Conservation (phyloP, 768 basidiomycete genomes). For the Pleurotus sapidus region DNA sequence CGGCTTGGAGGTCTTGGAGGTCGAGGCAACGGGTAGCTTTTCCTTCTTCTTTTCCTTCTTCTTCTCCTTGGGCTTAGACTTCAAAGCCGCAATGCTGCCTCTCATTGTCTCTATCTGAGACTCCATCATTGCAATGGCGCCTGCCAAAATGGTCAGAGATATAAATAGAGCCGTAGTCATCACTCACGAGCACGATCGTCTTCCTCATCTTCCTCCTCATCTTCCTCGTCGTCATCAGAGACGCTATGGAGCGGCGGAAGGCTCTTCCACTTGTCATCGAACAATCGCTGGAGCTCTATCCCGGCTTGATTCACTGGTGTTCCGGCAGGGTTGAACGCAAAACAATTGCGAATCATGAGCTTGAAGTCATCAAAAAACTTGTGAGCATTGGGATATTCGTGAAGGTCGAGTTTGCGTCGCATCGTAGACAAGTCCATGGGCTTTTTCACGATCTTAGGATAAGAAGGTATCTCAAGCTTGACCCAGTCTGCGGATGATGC, state of each 20-base stretch:
- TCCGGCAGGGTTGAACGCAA: constrained; percentile 85
- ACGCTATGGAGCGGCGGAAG: constrained; percentile 61
- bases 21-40: constrained; percentile 54
- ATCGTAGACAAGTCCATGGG: constrained; percentile 97
- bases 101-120: constrained; percentile 78
- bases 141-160: constrained; percentile 32
- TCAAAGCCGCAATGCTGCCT: constrained; percentile 63
- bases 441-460: constrained; percentile 85
- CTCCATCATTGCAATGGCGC: constrained; percentile 75
- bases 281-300: constrained; percentile 77
- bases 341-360: constrained; percentile 93
- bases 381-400: constrained; percentile 72
- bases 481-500: constrained; percentile 56
- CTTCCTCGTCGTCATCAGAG: constrained; percentile 65
- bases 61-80: constrained; percentile 52
- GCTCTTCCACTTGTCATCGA: constrained; percentile 89
- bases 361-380: constrained; percentile 91
- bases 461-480: constrained; percentile 76
- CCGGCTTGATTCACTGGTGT: constrained; percentile 88
- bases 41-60: constrained; percentile 74
- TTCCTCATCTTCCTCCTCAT: constrained; percentile 66
- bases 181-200: constrained; percentile 69
- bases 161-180: constrained; percentile 11
- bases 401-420: constrained; percentile 75
- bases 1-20: constrained; percentile 59